Conservation (phyloP, 2,329 filamentous ascomycete species). For the Aspergillus calidoustus region DNA sequence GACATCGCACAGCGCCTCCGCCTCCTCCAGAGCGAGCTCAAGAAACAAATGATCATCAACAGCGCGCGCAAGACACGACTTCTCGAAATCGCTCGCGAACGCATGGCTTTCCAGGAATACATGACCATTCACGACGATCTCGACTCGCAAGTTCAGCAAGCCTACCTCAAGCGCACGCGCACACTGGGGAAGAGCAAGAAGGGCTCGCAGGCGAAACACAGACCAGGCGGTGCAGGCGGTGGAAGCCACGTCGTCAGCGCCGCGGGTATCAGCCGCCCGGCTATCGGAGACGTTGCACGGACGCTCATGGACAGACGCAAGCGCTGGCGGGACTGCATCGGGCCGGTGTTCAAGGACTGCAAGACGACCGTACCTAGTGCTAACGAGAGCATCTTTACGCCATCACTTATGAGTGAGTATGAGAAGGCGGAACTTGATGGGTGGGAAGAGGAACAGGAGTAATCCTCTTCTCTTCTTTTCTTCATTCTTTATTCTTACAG, state of each 20-base stretch:
- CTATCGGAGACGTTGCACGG: constrained; percentile 86
- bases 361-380: constrained; percentile 72
- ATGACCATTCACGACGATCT: constrained; percentile 95
- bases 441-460: constrained; percentile 81
- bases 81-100: constrained; percentile 84
- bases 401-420: constrained; percentile 71
- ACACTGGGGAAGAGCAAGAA: constrained; percentile 95
- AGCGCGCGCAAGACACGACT: constrained; percentile 87
- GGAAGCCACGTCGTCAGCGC: constrained; percentile 61
- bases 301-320: constrained; percentile 89
- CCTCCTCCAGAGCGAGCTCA: constrained; percentile 79
- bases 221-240: constrained; percentile 71
- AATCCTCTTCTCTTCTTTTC: constrained; percentile 14
- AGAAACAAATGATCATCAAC: constrained; percentile 83
- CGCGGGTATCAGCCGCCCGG: constrained; percentile 54
- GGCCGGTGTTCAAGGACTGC: constrained; percentile 86
- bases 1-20: constrained; percentile 90
- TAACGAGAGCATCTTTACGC: constrained; percentile 75
- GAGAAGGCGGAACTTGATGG: constrained; percentile 77
- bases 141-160: constrained; percentile 90
- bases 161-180: constrained; percentile 92
- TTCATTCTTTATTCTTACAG: constrained; percentile 6
- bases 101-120: constrained; percentile 96
- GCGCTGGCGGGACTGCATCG: constrained; percentile 90
- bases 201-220: constrained; percentile 66